These are phyloP conservation scores for Candida sanyaensis DNA, from an alignment of 1,139 yeast species.

Conservation along the genomic window DNA sequence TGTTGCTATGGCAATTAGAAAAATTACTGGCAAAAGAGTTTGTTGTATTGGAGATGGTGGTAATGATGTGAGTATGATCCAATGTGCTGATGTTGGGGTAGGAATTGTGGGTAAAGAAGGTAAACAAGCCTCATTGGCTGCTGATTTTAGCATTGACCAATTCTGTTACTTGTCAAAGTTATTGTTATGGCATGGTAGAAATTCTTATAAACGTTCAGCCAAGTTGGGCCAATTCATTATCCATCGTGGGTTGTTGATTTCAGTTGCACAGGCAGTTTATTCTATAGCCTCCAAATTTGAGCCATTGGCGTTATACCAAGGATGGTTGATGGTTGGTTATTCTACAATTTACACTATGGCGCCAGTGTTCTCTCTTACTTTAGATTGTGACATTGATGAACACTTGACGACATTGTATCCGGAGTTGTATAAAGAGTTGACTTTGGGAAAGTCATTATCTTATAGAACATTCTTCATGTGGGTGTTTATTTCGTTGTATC, in stretches of 20 bases:
- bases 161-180: conserved; percentile 87
- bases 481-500: conserved; percentile 85
- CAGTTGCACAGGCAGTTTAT: conserved; percentile 95
- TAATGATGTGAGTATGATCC: conserved; percentile 98
- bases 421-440: conserved; percentile 89
- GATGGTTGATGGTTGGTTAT: conserved; percentile 98
- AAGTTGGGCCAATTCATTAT: conserved; percentile 94
- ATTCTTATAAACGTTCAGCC: conserved; percentile 93
- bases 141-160: conserved; percentile 92
- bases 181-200: conserved; percentile 96
- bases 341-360: conserved; percentile 98
- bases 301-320: conserved; percentile 91
- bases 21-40: conserved; percentile 81
- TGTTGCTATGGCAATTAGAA: conserved; percentile 78
- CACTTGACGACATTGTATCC: conserved; percentile 89
- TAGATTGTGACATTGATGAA: conserved; percentile 91
- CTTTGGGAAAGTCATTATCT: conserved; percentile 83
- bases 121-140: conserved; percentile 94
- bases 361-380: conserved; percentile 91
- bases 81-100: conserved; percentile 97
- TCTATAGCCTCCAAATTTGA: conserved; percentile 85
- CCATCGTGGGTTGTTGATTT: conserved; percentile 91
- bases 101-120: conserved; percentile 99
- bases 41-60: conserved; percentile 99
- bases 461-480: conserved; percentile 88